phyloP scores from a whole-genome alignment of 2,329 filamentous ascomycete genomes.

The Aspergillus fischeri region DNA sequence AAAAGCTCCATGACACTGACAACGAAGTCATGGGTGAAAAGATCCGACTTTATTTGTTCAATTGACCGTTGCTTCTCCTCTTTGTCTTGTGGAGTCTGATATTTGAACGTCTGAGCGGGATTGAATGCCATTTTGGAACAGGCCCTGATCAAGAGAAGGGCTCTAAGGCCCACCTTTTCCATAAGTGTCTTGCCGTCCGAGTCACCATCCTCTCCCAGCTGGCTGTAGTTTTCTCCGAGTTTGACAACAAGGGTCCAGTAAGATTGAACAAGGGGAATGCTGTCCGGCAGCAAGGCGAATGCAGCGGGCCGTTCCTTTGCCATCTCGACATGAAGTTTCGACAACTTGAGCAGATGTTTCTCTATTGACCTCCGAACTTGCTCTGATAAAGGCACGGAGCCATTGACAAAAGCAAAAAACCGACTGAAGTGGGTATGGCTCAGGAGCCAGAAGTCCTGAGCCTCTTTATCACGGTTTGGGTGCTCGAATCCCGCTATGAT shows the following conservation, averaged over 20 bases:
- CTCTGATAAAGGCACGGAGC: constrained; percentile 51
- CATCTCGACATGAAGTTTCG: constrained; percentile 89
- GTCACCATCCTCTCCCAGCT: constrained; percentile 43
- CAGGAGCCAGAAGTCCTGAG: constrained; percentile 75
- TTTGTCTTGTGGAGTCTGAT: constrained; percentile 68
- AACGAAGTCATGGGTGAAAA: constrained; percentile 74
- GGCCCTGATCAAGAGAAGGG: constrained; percentile 73
- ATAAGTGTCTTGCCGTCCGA: constrained; percentile 54
- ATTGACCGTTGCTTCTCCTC: constrained; percentile 70
- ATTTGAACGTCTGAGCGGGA: constrained; percentile 77
- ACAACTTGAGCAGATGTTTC: constrained; percentile 83
- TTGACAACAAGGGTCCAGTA: constrained; percentile 82
- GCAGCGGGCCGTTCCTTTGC: constrained; percentile 72
- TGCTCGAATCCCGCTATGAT: constrained; percentile 77
- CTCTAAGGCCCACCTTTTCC: constrained; percentile 79
- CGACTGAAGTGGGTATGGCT: constrained; percentile 74
- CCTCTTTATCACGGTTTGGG: constrained; percentile 72
- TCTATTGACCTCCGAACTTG: constrained; percentile 62
- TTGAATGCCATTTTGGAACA: constrained; percentile 83
- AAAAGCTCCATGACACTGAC: constrained; percentile 77
- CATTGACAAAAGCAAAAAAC: constrained; percentile 62
- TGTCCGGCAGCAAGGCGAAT: constrained; percentile 77
- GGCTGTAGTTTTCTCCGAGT: constrained; percentile 65
- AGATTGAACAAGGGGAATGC: constrained; percentile 68
- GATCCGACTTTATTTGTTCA: constrained; percentile 63